These are phyloP conservation scores for Phytophthora sojae DNA, from an alignment of 352 stramenopile genomes.

Conservation along the genomic window DNA sequence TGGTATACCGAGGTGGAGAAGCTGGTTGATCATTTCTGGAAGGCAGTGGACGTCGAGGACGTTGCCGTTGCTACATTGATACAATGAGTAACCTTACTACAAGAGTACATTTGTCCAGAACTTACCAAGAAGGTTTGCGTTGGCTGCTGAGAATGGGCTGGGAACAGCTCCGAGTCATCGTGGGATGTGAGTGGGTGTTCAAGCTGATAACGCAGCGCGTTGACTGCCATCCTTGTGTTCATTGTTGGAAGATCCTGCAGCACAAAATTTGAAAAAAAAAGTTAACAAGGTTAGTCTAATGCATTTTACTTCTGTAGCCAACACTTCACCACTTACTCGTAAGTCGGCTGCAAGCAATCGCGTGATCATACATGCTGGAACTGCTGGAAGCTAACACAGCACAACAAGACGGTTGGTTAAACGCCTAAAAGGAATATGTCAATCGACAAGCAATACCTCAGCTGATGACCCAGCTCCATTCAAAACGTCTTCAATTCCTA, in stretches of 20 bases:
- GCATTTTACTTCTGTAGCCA: neutral
- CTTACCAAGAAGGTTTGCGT: slow-evolving; percentile 64
- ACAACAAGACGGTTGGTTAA: neutral
- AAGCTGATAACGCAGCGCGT: slow-evolving; percentile 79
- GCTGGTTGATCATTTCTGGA: slow-evolving; percentile 27
- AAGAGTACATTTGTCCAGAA: neutral
- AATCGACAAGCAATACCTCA: slow-evolving; percentile 32
- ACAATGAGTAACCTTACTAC: neutral
- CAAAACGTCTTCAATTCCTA: slow-evolving; percentile 74
- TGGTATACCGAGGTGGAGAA: slow-evolving; percentile 22
- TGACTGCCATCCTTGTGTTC: slow-evolving; percentile 67
- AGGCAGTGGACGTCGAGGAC: slow-evolving; percentile 45
- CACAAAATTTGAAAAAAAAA: neutral
- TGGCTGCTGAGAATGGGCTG: slow-evolving; percentile 50
- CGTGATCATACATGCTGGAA: slow-evolving; percentile 60
- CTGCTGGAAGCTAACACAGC: slow-evolving; percentile 45
- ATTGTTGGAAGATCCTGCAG: slow-evolving; percentile 39
- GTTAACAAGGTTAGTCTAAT: neutral
- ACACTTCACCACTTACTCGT: slow-evolving; percentile 22
- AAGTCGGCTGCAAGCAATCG: slow-evolving; percentile 53
- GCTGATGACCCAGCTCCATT: slow-evolving; percentile 24
- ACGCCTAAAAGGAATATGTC: neutral
- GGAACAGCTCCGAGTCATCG: slow-evolving; percentile 70
- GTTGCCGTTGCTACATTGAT: slow-evolving; percentile 53
- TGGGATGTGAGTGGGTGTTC: slow-evolving; percentile 83